Base-by-base conservation (phyloP, 1,139 yeast species). In the Pichia sp. region DNA sequence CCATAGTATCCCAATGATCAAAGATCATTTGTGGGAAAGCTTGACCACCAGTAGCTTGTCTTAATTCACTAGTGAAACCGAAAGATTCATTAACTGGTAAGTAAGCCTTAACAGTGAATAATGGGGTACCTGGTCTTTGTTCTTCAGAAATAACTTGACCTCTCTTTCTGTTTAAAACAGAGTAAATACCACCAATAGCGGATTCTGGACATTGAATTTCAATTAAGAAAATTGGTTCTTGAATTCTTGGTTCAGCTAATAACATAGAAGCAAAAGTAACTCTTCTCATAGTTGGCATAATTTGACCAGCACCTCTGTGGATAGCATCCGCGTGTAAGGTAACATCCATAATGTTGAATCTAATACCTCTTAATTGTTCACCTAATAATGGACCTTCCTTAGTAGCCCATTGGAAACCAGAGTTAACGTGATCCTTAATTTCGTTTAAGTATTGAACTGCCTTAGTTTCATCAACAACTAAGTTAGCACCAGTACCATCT, bases 221-320 rank as follows among this genome's bases (percentile, higher is more conserved):
- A 70, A 89, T 96, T 74, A 89, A 78, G 91, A 91, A 91, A 66
- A 91, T 85, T 71, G 98, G 98, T 76, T 91, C 98, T 78, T 91
- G 97, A 68, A 91, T 85, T 68, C 91, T 91, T 74, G 98, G 98
- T 73, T 87, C 87, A 69, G 97, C 97, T 71, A 91, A 81, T 69
- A 91, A 82, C 80, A 88, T 78, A 63, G 96, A 87, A 67, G 98
- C 98, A 77, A 86, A 91, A 57, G 97, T 87, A 63, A 81, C 97
- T 81, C 98, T 91, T 83, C 97, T 88, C 96, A 91, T 89, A 74
- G 98, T 91, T 75, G 97, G 97, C 74, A 91, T 88, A 72, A 91
- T 82, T 80, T 91, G 98, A 77, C 98, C 98, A 77, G 95, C 96
- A 81, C 98, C 98, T 85, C 98, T 88, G 86, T 91, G 98, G 76